phyloP scores from a whole-genome alignment of 2,329 filamentous ascomycete species.

The Colletotrichum higginsianum region DNA sequence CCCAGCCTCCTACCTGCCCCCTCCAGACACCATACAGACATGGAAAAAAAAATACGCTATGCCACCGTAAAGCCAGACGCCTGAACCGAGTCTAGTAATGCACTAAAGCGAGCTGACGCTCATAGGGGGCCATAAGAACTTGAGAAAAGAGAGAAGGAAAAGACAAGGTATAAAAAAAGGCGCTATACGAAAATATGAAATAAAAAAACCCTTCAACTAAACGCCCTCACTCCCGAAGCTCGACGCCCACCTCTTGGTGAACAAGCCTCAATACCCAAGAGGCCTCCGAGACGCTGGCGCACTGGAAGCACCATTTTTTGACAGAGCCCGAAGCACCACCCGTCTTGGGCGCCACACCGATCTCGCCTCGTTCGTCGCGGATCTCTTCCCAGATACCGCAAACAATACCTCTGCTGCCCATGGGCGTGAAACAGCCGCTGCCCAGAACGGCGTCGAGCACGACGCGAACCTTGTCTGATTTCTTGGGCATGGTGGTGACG shows the following conservation, averaged over 20 bases:
- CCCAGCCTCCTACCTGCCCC: neutral
- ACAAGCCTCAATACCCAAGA: slow-evolving; percentile 70
- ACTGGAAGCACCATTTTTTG: slow-evolving; percentile 77
- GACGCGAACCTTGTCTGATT: slow-evolving; percentile 69
- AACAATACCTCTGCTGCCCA: slow-evolving; percentile 89
- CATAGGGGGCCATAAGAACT: slow-evolving; percentile 28
- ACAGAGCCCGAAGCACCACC: slow-evolving; percentile 69
- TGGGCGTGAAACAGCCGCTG: slow-evolving; percentile 86
- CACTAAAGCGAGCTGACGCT: slow-evolving; percentile 26
- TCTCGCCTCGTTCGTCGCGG: slow-evolving; percentile 72
- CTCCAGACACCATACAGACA: slow-evolving; percentile 5
- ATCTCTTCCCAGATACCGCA: slow-evolving; percentile 89
- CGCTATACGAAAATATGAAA: neutral
- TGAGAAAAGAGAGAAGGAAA: slow-evolving; percentile 7
- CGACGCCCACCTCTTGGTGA: slow-evolving; percentile 72
- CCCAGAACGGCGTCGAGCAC: slow-evolving; percentile 88
- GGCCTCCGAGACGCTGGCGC: slow-evolving; percentile 66
- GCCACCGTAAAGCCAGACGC: slow-evolving; percentile 25
- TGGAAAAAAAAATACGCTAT: slow-evolving; percentile 21
- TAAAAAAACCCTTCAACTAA: neutral
- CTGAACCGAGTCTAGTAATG: slow-evolving; percentile 25
- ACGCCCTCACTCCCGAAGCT: slow-evolving; percentile 52
- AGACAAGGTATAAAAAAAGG: slow-evolving; percentile 5
- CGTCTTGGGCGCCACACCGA: slow-evolving; percentile 66
- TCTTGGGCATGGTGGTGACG: slow-evolving; percentile 79